Conservation (phyloP, 805 yeast genomes). For the Candida boidinii region DNA sequence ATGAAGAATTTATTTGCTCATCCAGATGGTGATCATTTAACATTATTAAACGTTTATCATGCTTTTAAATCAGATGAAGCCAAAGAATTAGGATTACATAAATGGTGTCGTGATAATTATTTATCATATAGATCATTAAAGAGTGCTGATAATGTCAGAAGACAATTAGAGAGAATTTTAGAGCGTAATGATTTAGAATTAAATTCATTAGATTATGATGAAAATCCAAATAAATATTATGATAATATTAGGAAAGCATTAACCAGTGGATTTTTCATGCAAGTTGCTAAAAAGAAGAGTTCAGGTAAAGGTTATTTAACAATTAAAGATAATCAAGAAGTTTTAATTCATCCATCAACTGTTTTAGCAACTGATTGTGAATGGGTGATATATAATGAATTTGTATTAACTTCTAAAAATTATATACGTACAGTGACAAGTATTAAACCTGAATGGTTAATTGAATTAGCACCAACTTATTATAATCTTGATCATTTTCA, state of each 20-base stretch:
- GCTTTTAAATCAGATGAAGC: conserved; percentile 77
- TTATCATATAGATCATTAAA: conserved; percentile 75
- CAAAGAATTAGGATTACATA: conserved; percentile 49
- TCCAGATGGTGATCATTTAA: conserved; percentile 91
- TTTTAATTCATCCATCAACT: conserved; percentile 87
- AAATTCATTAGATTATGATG: conserved; percentile 57
- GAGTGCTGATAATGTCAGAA: conserved; percentile 80
- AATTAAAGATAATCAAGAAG: conserved; percentile 94
- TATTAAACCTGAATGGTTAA: conserved; percentile 86
- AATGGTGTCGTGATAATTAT: conserved; percentile 91
- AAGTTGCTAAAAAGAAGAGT: conserved; percentile 88
- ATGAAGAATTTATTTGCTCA: conserved; percentile 83
- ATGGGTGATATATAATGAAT: conserved; percentile 93
- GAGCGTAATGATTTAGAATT: conserved; percentile 68
- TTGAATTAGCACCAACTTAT: conserved; percentile 71
- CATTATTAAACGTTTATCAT: conserved; percentile 80
- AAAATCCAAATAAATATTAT: conserved; percentile 57
- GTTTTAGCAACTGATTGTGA: conserved; percentile 83
- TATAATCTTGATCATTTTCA: conserved; percentile 54
- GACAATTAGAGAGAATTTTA: conserved; percentile 80
- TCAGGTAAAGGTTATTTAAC: conserved; percentile 81
- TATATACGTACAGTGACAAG: conserved; percentile 91
- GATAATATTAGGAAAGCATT: conserved; percentile 79
- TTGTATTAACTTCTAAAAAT: conserved; percentile 87
- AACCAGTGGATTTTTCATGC: conserved; percentile 95